Evolutionary conservation across 495 filamentous ascomycete genomes (phyloP).

Genomic region (Xylaria nigripes): DNA sequence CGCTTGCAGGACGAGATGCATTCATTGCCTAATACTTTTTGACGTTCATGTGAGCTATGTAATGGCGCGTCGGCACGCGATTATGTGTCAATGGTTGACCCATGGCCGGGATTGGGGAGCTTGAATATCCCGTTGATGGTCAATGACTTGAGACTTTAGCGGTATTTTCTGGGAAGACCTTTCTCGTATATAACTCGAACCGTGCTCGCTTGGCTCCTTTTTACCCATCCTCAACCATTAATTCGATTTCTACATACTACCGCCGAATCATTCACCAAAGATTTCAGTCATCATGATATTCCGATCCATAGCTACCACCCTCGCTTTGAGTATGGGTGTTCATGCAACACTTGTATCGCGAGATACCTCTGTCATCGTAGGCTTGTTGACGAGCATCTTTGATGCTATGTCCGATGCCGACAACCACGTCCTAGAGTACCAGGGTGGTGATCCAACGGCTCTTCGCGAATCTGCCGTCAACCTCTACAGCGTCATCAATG

Average conservation of each 20-base stretch:
- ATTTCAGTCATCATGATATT: neutral
- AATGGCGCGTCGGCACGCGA: no score
- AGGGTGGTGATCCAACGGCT: neutral
- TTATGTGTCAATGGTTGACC: no score
- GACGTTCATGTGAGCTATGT: no score
- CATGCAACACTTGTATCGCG: neutral
- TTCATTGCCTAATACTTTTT: no score
- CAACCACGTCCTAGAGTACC: neutral
- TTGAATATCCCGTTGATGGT: no score
- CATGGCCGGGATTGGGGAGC: no score
- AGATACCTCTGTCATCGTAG: neutral
- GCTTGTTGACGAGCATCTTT: neutral
- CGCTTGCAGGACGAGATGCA: neutral
- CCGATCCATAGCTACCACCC: neutral
- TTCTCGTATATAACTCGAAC: no score
- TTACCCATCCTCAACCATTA: no score
- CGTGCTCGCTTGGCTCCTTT: no score
- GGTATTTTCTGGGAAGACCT: no score
- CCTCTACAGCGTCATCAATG: neutral
- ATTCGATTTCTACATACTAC: no score
- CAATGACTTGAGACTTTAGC: no score
- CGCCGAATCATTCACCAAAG: neutral
- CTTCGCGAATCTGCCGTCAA: neutral
- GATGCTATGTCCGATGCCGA: slow-evolving; percentile 3
- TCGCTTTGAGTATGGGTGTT: neutral